phyloP scores from a whole-genome alignment of 768 basidiomycete genomes.

The Pisolithus microcarpus region DNA sequence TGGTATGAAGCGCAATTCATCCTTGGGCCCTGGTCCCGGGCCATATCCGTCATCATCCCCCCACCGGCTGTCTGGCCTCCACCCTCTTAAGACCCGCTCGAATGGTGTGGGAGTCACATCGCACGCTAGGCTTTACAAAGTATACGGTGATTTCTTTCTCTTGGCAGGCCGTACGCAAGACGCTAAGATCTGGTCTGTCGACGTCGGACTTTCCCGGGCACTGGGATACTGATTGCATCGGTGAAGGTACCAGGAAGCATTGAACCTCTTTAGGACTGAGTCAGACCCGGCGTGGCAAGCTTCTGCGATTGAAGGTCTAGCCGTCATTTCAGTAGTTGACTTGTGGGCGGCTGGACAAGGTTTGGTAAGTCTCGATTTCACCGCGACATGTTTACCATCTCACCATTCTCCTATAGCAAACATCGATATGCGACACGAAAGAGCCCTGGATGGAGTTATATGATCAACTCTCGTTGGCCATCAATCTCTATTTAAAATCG shows the following conservation, averaged over 20 bases:
- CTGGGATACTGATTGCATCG: constrained; percentile 13
- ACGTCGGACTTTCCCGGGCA: constrained; percentile 2
- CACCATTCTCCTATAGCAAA: constrained; percentile 38
- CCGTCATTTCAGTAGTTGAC: constrained; percentile 71
- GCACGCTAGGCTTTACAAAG: constrained; percentile 80
- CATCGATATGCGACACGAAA: constrained; percentile 41
- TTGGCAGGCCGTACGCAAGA: constrained; percentile 82
- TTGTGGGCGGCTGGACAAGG: constrained; percentile 77
- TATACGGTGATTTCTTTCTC: constrained; percentile 83
- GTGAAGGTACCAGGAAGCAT: constrained; percentile 78
- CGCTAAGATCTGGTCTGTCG: constrained; percentile 65
- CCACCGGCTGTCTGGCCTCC: constrained; percentile 48
- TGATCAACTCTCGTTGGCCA: constrained; percentile 66
- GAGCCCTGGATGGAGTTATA: constrained; percentile 73
- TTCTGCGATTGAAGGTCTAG: constrained; percentile 77
- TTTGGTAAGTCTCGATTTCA: constrained; percentile 41
- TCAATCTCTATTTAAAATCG: constrained; percentile 52
- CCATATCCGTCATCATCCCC: constrained; percentile 14
- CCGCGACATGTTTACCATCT: not conserved
- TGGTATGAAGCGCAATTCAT: constrained; percentile 49
- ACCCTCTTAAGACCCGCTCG: constrained; percentile 49
- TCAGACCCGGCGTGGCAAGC: constrained; percentile 88
- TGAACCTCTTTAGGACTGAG: constrained; percentile 63
- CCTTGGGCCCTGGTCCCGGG: constrained; percentile 30
- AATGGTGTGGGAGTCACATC: constrained; percentile 65